These are phyloP conservation scores for Aspergillus clavatus DNA, from an alignment of 2,329 filamentous ascomycete genomes.

Conservation along the genomic window DNA sequence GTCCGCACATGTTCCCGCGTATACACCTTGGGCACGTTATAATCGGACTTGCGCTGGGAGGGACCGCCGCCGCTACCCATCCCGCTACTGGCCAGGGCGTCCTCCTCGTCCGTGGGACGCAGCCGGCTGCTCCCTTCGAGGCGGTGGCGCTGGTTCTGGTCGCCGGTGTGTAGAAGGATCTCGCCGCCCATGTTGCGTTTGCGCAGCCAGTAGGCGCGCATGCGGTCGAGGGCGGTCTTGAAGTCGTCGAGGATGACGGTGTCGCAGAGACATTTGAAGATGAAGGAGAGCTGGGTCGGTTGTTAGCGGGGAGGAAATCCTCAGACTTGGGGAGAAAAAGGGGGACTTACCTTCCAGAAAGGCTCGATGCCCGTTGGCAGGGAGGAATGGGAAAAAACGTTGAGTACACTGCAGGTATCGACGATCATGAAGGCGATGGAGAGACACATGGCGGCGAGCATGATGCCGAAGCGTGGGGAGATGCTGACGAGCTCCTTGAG, in stretches of 20 bases:
- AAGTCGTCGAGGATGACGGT: constrained; percentile 65
- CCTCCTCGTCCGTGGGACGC: background rate
- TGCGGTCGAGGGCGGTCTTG: constrained; percentile 52
- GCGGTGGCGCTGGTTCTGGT: background rate
- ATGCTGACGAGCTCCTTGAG: constrained; percentile 54
- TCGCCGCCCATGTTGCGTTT: constrained; percentile 23
- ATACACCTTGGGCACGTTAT: background rate
- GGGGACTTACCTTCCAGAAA: constrained; percentile 51
- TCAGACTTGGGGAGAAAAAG: no score
- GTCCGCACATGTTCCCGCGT: constrained; percentile 1
- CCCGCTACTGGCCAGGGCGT: background rate
- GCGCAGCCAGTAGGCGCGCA: constrained; percentile 31
- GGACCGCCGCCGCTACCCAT: background rate
- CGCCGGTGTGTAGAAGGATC: constrained; percentile 8
- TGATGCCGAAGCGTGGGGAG: constrained; percentile 60
- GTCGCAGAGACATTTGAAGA: constrained; percentile 65
- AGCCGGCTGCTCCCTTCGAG: background rate
- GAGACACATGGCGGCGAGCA: constrained; percentile 57
- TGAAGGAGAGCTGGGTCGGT: constrained; percentile 45
- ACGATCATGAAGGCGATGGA: constrained; percentile 58
- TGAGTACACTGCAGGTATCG: constrained; percentile 57
- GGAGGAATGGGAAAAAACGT: constrained; percentile 35
- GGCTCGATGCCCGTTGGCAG: constrained; percentile 57
- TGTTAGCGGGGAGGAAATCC: background rate
- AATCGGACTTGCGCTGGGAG: constrained; percentile 1